phyloP scores from a whole-genome alignment of 169 alveolate species.

The Plasmodium malariae region DNA sequence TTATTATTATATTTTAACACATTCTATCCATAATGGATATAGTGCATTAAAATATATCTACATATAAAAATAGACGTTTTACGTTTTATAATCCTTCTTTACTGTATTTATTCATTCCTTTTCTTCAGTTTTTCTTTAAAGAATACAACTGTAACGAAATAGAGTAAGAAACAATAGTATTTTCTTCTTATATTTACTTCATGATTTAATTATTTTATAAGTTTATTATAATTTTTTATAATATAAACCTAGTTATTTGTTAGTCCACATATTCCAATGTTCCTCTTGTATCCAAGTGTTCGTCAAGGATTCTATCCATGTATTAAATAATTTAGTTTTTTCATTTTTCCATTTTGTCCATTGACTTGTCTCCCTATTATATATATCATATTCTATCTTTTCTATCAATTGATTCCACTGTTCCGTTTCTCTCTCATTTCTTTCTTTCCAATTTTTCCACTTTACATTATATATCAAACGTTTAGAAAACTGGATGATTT shows the following conservation, averaged over 20 bases:
- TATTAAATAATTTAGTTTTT: not conserved
- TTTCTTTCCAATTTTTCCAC: conserved; percentile 10
- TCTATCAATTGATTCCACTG: conserved; percentile 1
- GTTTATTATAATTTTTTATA: not conserved
- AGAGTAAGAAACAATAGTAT: no score
- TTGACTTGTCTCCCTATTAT: not conserved
- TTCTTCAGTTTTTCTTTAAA: no score
- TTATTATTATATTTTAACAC: no score
- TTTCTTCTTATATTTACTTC: no score
- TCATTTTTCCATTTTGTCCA: conserved; percentile 16
- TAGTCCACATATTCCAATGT: not conserved
- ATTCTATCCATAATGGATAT: no score
- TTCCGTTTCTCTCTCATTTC: conserved; percentile 8
- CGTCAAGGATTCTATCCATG: not conserved
- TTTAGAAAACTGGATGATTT: not conserved
- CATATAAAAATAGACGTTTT: no score
- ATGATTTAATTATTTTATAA: no score
- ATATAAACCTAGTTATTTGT: not conserved
- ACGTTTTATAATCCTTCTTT: no score
- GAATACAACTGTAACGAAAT: no score
- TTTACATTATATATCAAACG: not conserved
- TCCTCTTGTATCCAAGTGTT: conserved; percentile 10
- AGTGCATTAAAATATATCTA: no score
- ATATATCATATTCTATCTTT: not conserved
- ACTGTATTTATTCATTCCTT: no score